These are phyloP conservation scores for Fraxinus anomala DNA, from an alignment of 257 asterid species.

Conservation along the genomic window DNA sequence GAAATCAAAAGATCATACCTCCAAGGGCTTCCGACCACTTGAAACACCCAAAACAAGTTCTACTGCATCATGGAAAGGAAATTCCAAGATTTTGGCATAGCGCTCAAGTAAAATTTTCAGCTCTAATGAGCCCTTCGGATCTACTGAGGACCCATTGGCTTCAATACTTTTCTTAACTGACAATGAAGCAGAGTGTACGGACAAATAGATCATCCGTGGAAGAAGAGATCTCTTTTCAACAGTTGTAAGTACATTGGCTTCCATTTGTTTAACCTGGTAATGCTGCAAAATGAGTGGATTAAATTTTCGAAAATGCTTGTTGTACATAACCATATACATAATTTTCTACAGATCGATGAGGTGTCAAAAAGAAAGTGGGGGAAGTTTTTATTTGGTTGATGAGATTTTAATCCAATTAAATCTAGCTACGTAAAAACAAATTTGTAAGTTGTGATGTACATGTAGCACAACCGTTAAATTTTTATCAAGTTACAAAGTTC, in stretches of 20 bases:
- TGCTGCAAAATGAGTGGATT: conserved; percentile 35
- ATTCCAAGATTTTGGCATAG: conserved; percentile 71
- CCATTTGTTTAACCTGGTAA: conserved; percentile 57
- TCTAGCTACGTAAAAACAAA: too few species aligned
- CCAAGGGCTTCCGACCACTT: conserved; percentile 52
- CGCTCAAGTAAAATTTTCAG: conserved; percentile 80
- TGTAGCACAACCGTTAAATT: not conserved
- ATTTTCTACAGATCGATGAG: too few species aligned
- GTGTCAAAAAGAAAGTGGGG: too few species aligned
- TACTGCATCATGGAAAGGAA: conserved; percentile 74
- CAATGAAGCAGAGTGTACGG: conserved; percentile 72
- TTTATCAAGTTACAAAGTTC: conserved; percentile 15
- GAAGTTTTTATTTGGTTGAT: too few species aligned
- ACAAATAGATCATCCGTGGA: conserved; percentile 83
- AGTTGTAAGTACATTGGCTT: conserved; percentile 49
- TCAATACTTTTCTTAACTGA: conserved; percentile 72
- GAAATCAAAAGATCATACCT: conserved; percentile 52
- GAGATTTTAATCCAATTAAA: too few species aligned
- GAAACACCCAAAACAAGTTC: conserved; percentile 69
- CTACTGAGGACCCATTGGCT: conserved; percentile 62
- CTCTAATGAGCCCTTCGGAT: conserved; percentile 64
- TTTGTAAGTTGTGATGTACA: too few species aligned
- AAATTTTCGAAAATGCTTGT: not conserved
- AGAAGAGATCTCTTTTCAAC: conserved; percentile 88
- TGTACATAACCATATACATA: too few species aligned